Evolutionary conservation across 2,329 filamentous ascomycete genomes (phyloP), one percentile per base, ranked within the genome.

Genomic region (Penicillium italicum): DNA sequence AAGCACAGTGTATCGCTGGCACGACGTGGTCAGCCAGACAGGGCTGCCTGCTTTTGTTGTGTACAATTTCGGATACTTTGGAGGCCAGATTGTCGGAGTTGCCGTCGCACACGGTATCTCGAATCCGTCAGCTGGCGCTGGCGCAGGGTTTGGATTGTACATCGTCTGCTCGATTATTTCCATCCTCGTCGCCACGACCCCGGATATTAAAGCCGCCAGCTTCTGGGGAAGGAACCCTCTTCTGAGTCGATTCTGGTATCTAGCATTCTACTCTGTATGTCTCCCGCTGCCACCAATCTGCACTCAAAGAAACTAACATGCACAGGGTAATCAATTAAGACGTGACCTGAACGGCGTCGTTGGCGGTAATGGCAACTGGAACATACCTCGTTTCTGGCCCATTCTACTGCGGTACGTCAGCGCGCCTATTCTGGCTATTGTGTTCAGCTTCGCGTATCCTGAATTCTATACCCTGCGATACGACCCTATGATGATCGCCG

Each of bases 231-330:
- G 62, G 6, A 80, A 74, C 36, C 54, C 60, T 0, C 65, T 76
- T 24, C 34, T 75, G 1, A 66, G 69, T 36, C 74, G 74, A 1
- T 76, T 83, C 43, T 85, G 80, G 79, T 84, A 78, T 57, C 62
- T 84, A 18, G 75, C 75, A 1, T 81, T 83, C 58, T 85, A 84
- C 68, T 84, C 81, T n/a, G 81, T 82, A 75, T 69, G 79, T 63
- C 1, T 24, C 14, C 12, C 28, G 5, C 26, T 22, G 3, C 1
- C 12, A 3, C 1, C n/a, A 11, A 1, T 8, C 5, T 28, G n/a
- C 12, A 31, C 18, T n/a, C 6, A 24, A n/a, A 12, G 12, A 34
- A 34, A 51, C 45, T 56, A 41, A 62, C 12, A 12, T 7, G 5
- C 26, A 16, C 49, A 82, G 80, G 81, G 80, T 46, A 80, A 83